Percentiles rank a stretch among this genome's conserved stretches.
phyloP scores from a whole-genome alignment of 768 basidiomycete species.

The Calvatia gigantea region DNA sequence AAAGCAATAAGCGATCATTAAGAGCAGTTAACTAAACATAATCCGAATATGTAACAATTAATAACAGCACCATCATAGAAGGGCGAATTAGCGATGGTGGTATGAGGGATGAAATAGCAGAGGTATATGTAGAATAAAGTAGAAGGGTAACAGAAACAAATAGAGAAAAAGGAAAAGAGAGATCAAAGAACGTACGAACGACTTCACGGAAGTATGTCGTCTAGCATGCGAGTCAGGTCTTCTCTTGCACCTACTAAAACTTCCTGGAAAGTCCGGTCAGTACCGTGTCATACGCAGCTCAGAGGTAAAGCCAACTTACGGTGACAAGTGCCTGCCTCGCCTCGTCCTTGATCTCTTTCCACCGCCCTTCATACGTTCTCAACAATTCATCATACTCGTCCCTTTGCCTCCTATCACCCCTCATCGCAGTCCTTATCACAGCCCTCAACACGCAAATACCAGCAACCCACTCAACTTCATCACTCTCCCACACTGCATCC shows the following conservation, averaged over 20 bases:
- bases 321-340: conserved; percentile 59
- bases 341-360: conserved; percentile 72
- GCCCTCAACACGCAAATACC: conserved; percentile 57
- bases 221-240: conserved; percentile 10
- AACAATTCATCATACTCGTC: conserved; percentile 54
- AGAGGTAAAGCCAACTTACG: conserved; percentile 27
- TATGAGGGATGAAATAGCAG: not conserved
- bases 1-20: not conserved
- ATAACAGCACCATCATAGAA: not conserved
- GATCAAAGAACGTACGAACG: not conserved
- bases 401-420: conserved; percentile 43
- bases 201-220: conserved; percentile 5
- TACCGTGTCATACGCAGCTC: not conserved
- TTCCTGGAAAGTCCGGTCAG: conserved; percentile 1
- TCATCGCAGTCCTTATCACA: conserved; percentile 51
- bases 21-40: not conserved
- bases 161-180: not conserved
- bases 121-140: conserved; percentile 9
- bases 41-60: not conserved
- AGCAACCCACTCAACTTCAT: conserved; percentile 69
- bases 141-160: not conserved
- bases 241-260: conserved; percentile 10
- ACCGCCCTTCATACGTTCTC: conserved; percentile 56
- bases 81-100: not conserved
- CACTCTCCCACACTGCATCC: conserved; percentile 64